Conservation (phyloP, 2,329 filamentous ascomycete genomes). For the Alternaria brassicae region DNA sequence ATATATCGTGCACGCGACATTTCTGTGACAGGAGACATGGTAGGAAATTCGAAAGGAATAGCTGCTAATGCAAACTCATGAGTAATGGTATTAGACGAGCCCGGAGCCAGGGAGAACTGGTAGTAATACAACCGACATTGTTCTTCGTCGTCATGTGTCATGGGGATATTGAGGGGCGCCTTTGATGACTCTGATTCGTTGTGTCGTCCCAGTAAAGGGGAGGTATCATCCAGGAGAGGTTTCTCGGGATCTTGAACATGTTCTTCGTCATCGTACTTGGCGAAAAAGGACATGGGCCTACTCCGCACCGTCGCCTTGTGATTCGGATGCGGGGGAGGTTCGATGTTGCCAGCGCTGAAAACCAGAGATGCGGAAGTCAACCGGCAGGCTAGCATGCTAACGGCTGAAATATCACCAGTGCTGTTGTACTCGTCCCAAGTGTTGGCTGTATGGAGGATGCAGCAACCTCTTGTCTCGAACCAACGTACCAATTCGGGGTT, state of each 20-base stretch:
- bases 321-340: slow-evolving; percentile 55
- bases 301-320: slow-evolving; percentile 11
- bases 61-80: slow-evolving; percentile 70
- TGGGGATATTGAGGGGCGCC: slow-evolving; percentile 26
- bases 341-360: slow-evolving; percentile 69
- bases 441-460: slow-evolving; percentile 76
- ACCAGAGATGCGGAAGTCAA: slow-evolving; percentile 70
- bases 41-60: slow-evolving; percentile 73
- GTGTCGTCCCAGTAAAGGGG: slow-evolving; percentile 23
- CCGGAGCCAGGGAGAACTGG: slow-evolving; percentile 59
- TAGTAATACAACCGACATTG: slow-evolving; percentile 76
- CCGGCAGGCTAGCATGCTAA: slow-evolving; percentile 71
- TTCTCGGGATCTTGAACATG: slow-evolving; percentile 36
- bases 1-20: slow-evolving; percentile 68
- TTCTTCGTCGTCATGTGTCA: slow-evolving; percentile 60
- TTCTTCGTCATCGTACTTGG: slow-evolving; percentile 51
- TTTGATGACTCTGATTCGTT: slow-evolving; percentile 15
- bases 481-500: slow-evolving; percentile 65
- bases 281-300: slow-evolving; percentile 56
- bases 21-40: slow-evolving; percentile 60
- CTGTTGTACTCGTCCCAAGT: slow-evolving; percentile 65
- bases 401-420: slow-evolving; percentile 49
- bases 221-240: slow-evolving; percentile 34
- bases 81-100: slow-evolving; percentile 54
- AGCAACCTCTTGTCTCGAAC: slow-evolving; percentile 72